A percentile compares a stretch with the other conserved stretches of the same genome.
Evolutionary conservation across 805 yeast species (phyloP).

Genomic region (Starmerella kuoi): DNA sequence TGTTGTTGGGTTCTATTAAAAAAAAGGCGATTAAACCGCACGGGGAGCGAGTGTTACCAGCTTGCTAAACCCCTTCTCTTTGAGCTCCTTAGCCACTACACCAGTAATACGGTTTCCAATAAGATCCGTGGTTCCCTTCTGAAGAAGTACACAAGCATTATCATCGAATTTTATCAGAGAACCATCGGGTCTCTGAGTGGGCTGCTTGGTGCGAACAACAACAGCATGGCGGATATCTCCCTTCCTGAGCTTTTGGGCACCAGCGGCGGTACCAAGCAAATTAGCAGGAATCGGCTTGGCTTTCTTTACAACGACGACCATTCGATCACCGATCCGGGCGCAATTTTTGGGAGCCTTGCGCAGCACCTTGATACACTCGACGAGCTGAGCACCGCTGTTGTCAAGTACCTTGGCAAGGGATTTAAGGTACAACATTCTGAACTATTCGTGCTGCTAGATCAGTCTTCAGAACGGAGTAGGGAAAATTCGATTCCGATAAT

Average conservation of each 20-base stretch:
- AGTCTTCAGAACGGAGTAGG: no score
- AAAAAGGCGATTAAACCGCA: constrained; percentile 45
- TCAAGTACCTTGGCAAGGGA: constrained; percentile 82
- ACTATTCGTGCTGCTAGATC: not conserved
- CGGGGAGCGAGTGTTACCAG: constrained; percentile 86
- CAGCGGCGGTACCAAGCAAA: constrained; percentile 57
- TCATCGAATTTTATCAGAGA: constrained; percentile 80
- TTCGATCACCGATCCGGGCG: constrained; percentile 80
- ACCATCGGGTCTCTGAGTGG: constrained; percentile 72
- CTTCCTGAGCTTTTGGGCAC: constrained; percentile 62
- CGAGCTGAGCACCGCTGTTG: constrained; percentile 89
- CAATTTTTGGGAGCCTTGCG: constrained; percentile 75
- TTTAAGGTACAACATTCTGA: constrained; percentile 74
- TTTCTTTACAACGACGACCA: constrained; percentile 87
- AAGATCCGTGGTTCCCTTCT: constrained; percentile 81
- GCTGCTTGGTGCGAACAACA: constrained; percentile 82
- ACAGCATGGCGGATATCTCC: constrained; percentile 95
- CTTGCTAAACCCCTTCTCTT: constrained; percentile 71
- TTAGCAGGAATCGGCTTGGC: constrained; percentile 66
- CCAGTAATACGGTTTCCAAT: constrained; percentile 85
- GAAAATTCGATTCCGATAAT: no score
- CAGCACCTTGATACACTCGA: constrained; percentile 89
- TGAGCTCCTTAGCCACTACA: constrained; percentile 82
- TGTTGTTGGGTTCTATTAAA: no score
- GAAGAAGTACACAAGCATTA: constrained; percentile 90